phyloP scores from a whole-genome alignment of 2,329 filamentous ascomycete genomes.

The Intubia oerlemansii region DNA sequence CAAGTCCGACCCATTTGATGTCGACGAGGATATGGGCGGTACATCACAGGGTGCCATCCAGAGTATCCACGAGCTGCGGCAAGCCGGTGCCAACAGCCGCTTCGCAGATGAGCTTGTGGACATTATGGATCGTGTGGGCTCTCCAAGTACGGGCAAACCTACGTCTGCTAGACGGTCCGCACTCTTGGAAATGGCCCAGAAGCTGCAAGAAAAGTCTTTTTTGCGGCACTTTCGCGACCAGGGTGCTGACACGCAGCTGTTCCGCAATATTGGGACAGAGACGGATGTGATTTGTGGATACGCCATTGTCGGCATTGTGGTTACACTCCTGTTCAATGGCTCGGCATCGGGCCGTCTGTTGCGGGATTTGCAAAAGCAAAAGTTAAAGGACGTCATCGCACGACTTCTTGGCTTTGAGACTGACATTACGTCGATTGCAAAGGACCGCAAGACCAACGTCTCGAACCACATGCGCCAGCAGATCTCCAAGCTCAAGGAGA shows the following conservation, averaged over 20 bases:
- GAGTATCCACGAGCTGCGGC: conserved; percentile 42
- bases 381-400: conserved; percentile 31
- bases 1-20: conserved; percentile 11
- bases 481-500: conserved; percentile 29
- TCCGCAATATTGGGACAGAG: conserved; percentile 37
- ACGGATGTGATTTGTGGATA: conserved; percentile 41
- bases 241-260: conserved; percentile 46
- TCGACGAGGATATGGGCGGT: conserved; percentile 23
- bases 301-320: conserved; percentile 38
- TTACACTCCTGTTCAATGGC: conserved; percentile 34
- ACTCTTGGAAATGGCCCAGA: conserved; percentile 36
- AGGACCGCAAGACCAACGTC: conserved; percentile 45
- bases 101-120: conserved; percentile 46
- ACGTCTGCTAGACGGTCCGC: conserved; percentile 34
- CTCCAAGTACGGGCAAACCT: conserved; percentile 19
- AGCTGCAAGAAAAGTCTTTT: conserved; percentile 40
- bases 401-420: conserved; percentile 28
- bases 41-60: conserved; percentile 28
- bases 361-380: conserved; percentile 31
- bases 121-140: conserved; percentile 36
- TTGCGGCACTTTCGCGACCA: conserved; percentile 52
- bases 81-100: conserved; percentile 44
- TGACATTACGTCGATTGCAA: conserved; percentile 38
- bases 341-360: conserved; percentile 35
- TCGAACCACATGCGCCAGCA: conserved; percentile 40